phyloP scores from a whole-genome alignment of 371 early-diverging fungal species.

The Nematocida minor region DNA sequence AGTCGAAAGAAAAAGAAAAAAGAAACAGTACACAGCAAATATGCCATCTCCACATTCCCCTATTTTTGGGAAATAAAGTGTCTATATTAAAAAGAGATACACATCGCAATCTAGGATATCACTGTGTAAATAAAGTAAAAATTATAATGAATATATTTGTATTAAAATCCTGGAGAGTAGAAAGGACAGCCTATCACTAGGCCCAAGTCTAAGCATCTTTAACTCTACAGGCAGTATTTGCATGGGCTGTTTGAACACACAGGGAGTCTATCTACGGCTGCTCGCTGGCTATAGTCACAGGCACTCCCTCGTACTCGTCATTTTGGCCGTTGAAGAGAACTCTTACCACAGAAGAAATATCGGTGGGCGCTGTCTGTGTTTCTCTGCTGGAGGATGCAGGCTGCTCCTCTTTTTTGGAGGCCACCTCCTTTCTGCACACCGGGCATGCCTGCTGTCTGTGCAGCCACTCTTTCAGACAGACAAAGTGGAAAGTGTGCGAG shows the following conservation, averaged over 20 bases:
- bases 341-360: not conserved
- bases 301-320: conserved; percentile 39
- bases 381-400: not conserved
- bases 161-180: too few species aligned
- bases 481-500: conserved; percentile 90
- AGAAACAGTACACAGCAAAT: not conserved
- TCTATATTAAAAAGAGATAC: too few species aligned
- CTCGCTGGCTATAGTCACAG: conserved; percentile 19
- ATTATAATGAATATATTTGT: too few species aligned
- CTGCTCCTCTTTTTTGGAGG: not conserved
- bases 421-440: conserved; percentile 70
- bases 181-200: too few species aligned
- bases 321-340: not conserved
- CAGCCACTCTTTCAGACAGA: conserved; percentile 89
- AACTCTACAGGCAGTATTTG: too few species aligned
- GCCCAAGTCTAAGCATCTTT: too few species aligned
- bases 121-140: too few species aligned
- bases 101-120: too few species aligned
- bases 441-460: conserved; percentile 95
- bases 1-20: conserved; percentile 19
- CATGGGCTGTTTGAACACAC: too few species aligned
- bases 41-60: too few species aligned
- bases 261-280: not conserved
- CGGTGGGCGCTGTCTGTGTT: not conserved
- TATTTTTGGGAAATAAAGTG: too few species aligned